phyloP scores from a whole-genome alignment of 768 basidiomycete genomes.

The Cystobasidium tubakii region DNA sequence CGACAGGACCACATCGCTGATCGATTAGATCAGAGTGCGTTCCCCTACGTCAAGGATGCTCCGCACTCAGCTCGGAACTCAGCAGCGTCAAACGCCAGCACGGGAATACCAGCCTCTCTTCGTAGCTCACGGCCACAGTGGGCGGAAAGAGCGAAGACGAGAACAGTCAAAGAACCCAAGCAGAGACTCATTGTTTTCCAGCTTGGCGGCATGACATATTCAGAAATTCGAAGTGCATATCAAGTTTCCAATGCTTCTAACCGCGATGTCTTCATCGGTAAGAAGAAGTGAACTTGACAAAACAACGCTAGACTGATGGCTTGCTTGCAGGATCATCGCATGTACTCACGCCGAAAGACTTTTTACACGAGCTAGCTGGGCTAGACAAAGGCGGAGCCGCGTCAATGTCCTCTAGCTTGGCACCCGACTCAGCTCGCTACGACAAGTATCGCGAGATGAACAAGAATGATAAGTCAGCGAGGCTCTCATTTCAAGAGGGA shows the following conservation, averaged over 20 bases:
- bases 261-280: conserved; percentile 89
- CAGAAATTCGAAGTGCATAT: conserved; percentile 85
- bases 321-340: conserved; percentile 69
- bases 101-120: conserved; percentile 59
- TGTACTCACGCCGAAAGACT: conserved; percentile 69
- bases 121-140: conserved; percentile 57
- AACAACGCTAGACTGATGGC: neutral
- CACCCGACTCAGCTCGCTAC: conserved; percentile 26
- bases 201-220: conserved; percentile 91
- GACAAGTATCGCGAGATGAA: conserved; percentile 33
- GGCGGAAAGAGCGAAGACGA: conserved; percentile 39
- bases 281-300: too few species aligned
- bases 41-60: conserved; percentile 60
- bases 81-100: neutral
- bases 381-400: conserved; percentile 59
- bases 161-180: conserved; percentile 54
- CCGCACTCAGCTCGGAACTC: conserved; percentile 53
- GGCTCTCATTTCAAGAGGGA: conserved; percentile 16
- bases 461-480: conserved; percentile 15
- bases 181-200: conserved; percentile 83
- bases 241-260: conserved; percentile 60
- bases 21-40: conserved; percentile 68
- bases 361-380: conserved; percentile 78
- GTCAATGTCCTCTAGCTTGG: conserved; percentile 21
- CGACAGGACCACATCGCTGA: conserved; percentile 71